A percentile compares a stretch with the other conserved stretches of the same genome.
These are phyloP conservation scores for Erodium moschatum DNA, from an alignment of 441 rosid genomes.

Conservation along the genomic window DNA sequence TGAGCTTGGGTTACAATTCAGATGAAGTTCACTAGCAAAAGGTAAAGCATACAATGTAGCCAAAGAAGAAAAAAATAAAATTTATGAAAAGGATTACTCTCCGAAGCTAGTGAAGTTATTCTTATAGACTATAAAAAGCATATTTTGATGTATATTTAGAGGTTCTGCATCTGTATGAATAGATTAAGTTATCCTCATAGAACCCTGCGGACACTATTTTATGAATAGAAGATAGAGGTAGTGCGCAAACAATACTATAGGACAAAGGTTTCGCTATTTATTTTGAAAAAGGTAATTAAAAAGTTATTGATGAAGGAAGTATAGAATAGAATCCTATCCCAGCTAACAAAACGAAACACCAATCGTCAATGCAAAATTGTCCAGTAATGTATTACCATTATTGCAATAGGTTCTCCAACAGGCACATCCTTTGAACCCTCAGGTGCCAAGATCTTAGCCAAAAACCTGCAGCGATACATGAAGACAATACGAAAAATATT, in stretches of 20 bases:
- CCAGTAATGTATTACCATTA: constrained; percentile 42
- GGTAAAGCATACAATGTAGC: not conserved
- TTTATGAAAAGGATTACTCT: too few species aligned
- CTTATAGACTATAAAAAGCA: not conserved
- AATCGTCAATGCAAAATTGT: not conserved
- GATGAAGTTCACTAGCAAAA: not conserved
- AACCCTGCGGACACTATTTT: too few species aligned
- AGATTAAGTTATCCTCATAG: too few species aligned
- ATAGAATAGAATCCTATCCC: not conserved
- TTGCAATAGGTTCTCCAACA: constrained; percentile 80
- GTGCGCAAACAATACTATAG: too few species aligned
- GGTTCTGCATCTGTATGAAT: too few species aligned
- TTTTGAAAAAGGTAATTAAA: too few species aligned
- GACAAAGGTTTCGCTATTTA: too few species aligned
- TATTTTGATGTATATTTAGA: too few species aligned
- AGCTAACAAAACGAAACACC: not conserved
- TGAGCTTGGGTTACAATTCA: not conserved
- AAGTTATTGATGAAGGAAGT: too few species aligned
- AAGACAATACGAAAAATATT: not conserved
- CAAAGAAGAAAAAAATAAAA: not conserved
- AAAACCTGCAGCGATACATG: constrained; percentile 41
- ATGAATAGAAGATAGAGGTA: too few species aligned
- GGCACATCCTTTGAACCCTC: constrained; percentile 91
- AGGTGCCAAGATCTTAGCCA: constrained; percentile 76
- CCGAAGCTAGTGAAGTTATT: not conserved